Percentiles rank a stretch among this genome's conserved stretches.
phyloP scores from a whole-genome alignment of 306 rosid species.

The Abrus pulchellus region DNA sequence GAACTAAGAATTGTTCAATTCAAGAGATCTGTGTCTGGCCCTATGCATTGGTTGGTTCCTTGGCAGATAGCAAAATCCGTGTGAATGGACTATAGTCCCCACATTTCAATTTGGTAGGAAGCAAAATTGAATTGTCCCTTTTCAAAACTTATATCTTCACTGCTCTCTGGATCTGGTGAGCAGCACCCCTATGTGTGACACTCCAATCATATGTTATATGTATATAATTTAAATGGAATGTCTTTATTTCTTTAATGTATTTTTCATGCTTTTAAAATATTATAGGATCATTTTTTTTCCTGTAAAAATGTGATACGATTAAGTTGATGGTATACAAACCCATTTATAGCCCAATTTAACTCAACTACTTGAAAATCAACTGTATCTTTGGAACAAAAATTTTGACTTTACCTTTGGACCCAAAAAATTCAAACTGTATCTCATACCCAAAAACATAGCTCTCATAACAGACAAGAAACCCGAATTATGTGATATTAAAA shows the following conservation, averaged over 20 bases:
- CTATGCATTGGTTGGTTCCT: neutral
- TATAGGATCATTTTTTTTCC: neutral
- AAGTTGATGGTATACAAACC: neutral
- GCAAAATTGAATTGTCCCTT: slow-evolving; percentile 25
- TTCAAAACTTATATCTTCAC: neutral
- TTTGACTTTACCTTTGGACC: no score
- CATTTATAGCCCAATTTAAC: neutral
- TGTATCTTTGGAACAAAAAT: no score
- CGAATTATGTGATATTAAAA: no score
- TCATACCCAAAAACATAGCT: no score
- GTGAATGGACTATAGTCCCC: slow-evolving; percentile 25
- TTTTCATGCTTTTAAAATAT: neutral
- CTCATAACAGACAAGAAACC: no score
- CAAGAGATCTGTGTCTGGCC: neutral
- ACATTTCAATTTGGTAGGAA: slow-evolving; percentile 34
- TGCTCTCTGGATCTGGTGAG: neutral
- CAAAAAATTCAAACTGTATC: no score
- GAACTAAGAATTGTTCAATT: slow-evolving; percentile 1
- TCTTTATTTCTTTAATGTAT: neutral
- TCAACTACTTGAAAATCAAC: neutral
- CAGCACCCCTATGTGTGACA: neutral
- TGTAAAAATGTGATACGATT: neutral
- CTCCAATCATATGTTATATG: neutral
- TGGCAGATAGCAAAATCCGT: slow-evolving; percentile 19
- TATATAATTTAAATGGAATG: neutral